These are phyloP conservation scores for Trichoderma erinaceum DNA, from an alignment of 495 filamentous ascomycete species.

Conservation along the genomic window DNA sequence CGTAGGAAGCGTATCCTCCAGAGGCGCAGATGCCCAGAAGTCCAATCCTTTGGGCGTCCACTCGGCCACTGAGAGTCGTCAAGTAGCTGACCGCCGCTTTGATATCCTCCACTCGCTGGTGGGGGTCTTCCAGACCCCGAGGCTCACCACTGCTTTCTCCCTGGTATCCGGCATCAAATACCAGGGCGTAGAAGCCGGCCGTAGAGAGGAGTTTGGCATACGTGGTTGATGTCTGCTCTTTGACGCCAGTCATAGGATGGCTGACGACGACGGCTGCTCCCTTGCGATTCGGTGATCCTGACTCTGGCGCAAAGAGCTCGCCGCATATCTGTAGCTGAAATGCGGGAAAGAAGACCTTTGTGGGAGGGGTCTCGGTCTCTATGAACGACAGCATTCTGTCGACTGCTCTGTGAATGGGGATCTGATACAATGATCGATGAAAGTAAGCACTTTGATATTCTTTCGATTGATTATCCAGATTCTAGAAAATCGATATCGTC, in stretches of 20 bases:
- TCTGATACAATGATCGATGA: neutral
- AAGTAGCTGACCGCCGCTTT: constrained; percentile 35
- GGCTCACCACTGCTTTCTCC: constrained; percentile 34
- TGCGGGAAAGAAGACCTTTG: constrained; percentile 3
- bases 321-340: constrained; percentile 14
- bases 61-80: constrained; percentile 20
- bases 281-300: constrained; percentile 16
- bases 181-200: constrained; percentile 30
- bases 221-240: constrained; percentile 34
- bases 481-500: neutral
- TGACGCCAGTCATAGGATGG: constrained; percentile 33
- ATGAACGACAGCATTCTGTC: neutral
- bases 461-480: neutral
- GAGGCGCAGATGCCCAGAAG: constrained; percentile 38
- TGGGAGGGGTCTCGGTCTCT: neutral
- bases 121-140: constrained; percentile 33
- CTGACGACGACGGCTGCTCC: constrained; percentile 30
- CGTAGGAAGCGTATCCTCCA: constrained; percentile 32
- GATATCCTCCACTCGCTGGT: constrained; percentile 35
- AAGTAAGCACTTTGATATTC: neutral
- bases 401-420: neutral
- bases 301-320: constrained; percentile 6
- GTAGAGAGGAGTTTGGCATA: constrained; percentile 30
- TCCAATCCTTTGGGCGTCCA: constrained; percentile 32
- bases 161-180: constrained; percentile 37